phyloP scores from a whole-genome alignment of 106 monocot species.

The Posidonia australis region DNA sequence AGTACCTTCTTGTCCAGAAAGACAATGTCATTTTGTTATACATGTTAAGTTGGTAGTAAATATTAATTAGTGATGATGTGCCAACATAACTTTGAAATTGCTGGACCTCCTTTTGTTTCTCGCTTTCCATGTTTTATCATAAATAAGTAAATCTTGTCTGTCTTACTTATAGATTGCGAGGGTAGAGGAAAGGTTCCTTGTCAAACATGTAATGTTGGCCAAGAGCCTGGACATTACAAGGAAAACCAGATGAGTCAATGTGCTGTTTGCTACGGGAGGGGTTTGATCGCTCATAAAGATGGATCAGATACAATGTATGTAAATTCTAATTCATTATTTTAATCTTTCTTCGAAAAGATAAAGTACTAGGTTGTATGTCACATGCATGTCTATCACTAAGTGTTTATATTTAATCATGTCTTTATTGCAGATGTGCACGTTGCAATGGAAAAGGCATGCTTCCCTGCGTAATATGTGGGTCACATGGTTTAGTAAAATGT shows the following conservation, averaged over 20 bases:
- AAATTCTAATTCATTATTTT: conserved; percentile 10
- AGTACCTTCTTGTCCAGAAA: too few relatives aligned
- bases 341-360: too few relatives aligned
- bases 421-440: conserved; percentile 52
- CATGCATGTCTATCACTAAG: background rate
- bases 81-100: too few relatives aligned
- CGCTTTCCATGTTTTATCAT: conserved; percentile 17
- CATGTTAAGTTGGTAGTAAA: too few relatives aligned
- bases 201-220: conserved; percentile 53
- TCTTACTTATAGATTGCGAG: conserved; percentile 27
- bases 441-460: conserved; percentile 68
- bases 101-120: too few relatives aligned
- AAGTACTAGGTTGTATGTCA: background rate
- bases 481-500: conserved; percentile 61
- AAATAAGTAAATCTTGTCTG: conserved; percentile 1
- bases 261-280: conserved; percentile 69
- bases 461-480: conserved; percentile 66
- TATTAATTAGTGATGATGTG: too few relatives aligned
- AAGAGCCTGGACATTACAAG: conserved; percentile 49
- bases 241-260: conserved; percentile 68
- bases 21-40: too few relatives aligned
- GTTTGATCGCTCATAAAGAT: conserved; percentile 88
- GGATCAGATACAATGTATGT: conserved; percentile 89
- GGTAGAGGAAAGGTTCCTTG: conserved; percentile 61
- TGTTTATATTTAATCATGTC: background rate